phyloP scores from a whole-genome alignment of 192 early-diverging fungal genomes.

The Coemansia sp. region DNA sequence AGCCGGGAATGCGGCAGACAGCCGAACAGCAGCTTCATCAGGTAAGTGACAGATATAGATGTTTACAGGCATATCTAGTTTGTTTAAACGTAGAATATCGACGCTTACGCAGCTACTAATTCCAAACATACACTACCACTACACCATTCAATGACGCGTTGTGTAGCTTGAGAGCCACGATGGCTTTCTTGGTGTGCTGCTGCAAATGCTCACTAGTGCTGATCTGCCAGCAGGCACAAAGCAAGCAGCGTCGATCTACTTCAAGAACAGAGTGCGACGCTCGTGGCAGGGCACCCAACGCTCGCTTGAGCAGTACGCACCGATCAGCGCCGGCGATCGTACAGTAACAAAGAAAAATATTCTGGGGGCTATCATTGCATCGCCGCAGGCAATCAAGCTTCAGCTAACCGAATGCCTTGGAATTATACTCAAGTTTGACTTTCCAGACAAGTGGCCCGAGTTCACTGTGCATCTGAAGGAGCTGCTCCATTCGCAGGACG shows the following conservation, averaged over 20 bases:
- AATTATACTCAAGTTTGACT: slow-evolving; percentile 75
- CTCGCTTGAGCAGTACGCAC: slow-evolving; percentile 37
- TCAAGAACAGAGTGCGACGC: slow-evolving; percentile 79
- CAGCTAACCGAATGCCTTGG: slow-evolving; percentile 79
- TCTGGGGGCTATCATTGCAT: slow-evolving; percentile 67
- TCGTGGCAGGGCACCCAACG: slow-evolving; percentile 60
- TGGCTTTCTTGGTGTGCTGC: slow-evolving; percentile 44
- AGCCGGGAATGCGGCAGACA: slow-evolving; percentile 73
- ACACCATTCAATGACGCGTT: slow-evolving; percentile 9
- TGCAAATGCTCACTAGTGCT: slow-evolving; percentile 39
- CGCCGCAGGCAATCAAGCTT: slow-evolving; percentile 74
- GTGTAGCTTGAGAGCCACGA: slow-evolving; percentile 52
- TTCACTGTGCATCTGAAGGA: slow-evolving; percentile 67
- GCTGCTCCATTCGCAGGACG: slow-evolving; percentile 65
- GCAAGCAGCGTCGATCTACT: slow-evolving; percentile 71
- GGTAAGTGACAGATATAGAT: slow-evolving; percentile 42
- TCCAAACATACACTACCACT: too few relatives aligned
- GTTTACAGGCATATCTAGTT: neutral
- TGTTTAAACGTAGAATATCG: too few relatives aligned
- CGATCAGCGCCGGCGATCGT: slow-evolving; percentile 70
- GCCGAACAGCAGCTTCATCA: slow-evolving; percentile 81
- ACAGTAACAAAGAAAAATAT: slow-evolving; percentile 69
- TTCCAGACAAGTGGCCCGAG: slow-evolving; percentile 76
- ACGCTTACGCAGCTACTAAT: too few relatives aligned
- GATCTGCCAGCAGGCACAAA: slow-evolving; percentile 40